These are phyloP conservation scores for Lachnellula subtilissima DNA, from an alignment of 2,329 filamentous ascomycete genomes.

Conservation along the genomic window DNA sequence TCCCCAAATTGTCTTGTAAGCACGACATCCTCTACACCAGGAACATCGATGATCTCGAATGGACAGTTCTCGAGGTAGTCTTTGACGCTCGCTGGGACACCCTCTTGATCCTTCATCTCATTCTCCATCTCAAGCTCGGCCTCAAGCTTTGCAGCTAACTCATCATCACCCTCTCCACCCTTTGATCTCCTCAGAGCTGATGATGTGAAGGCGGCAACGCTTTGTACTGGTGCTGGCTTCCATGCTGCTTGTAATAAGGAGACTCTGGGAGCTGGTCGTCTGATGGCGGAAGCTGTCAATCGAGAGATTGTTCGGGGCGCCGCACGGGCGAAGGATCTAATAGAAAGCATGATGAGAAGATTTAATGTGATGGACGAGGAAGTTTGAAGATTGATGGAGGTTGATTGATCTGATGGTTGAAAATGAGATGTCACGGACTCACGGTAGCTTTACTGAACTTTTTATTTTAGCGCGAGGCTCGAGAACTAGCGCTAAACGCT, in stretches of 20 bases:
- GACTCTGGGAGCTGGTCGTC: slow-evolving; percentile 41
- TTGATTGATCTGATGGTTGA: slow-evolving; percentile 8
- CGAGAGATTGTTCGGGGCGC: slow-evolving; percentile 61
- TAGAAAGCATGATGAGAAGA: slow-evolving; percentile 56
- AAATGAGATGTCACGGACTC: neutral
- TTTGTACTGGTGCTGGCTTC: slow-evolving; percentile 26
- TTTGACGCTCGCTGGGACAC: slow-evolving; percentile 71
- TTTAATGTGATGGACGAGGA: slow-evolving; percentile 4
- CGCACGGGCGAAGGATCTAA: slow-evolving; percentile 60
- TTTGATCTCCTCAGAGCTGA: slow-evolving; percentile 37
- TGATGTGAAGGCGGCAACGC: slow-evolving; percentile 33
- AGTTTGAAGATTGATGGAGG: slow-evolving; percentile 9
- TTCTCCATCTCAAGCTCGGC: slow-evolving; percentile 80
- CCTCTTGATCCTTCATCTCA: slow-evolving; percentile 66
- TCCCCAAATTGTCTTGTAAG: slow-evolving; percentile 79
- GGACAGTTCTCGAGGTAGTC: slow-evolving; percentile 83
- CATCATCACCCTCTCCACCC: slow-evolving; percentile 58
- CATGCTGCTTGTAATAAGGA: slow-evolving; percentile 27
- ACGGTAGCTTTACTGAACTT: slow-evolving; percentile 6
- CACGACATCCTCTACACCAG: slow-evolving; percentile 82
- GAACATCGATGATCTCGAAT: slow-evolving; percentile 76
- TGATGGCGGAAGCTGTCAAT: slow-evolving; percentile 46
- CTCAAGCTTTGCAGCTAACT: slow-evolving; percentile 81
- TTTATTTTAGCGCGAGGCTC: slow-evolving; percentile 12
- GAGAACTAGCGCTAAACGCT: slow-evolving; percentile 6